Base-by-base conservation (phyloP, 345 rosid genomes). In the Tarenaya hassleriana region DNA sequence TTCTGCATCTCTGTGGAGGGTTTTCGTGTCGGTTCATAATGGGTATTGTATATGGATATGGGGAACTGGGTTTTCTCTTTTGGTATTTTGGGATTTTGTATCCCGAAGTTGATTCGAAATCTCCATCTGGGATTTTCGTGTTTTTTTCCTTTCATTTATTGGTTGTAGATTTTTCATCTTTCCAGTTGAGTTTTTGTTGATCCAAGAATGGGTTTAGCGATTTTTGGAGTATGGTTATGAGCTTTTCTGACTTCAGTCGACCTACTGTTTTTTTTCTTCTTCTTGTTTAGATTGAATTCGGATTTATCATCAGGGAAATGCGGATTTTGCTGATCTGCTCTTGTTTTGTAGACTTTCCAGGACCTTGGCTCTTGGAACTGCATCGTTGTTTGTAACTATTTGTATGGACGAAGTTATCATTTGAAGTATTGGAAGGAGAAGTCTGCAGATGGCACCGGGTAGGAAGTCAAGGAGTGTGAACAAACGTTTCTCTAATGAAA, bases 401-500 rank as follows among this genome's bases (percentile, higher is more conserved):
- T 42, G 39, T n/a, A n/a, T n/a, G n/a, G n/a, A n/a, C n/a, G n/a
- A n/a, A 42, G 34, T 39, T 56, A 10, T 61, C 39, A 16, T 19
- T 33, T 33, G 35, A 33, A 33, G 49, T 19, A 45, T 38, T 67
- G 75, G 63, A 52, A 50, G 69, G 70, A 41, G 39, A 62, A 44
- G 27, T 41, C 50, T 48, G 16, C 27, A 34, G 34, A 91, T 86
- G 98, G 82, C 92, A 3, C 96, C 98, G 7, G 17, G 77, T 4
- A 82, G 78, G 64, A 91, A 91, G 72, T 76, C 85, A 17, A 87
- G 81, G 65, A 84, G 83, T 67, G 79, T 76, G 41, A 82, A 77
- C 67, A 86, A 78, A 70, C 86, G 88, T 42, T 77, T 74, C 63
- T 66, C 78, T 7, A 71, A 72, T 68, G 97, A 90, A 64, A 62